Evolutionary conservation across 257 asterid genomes (phyloP).

Genomic region (Ballota nigra): DNA sequence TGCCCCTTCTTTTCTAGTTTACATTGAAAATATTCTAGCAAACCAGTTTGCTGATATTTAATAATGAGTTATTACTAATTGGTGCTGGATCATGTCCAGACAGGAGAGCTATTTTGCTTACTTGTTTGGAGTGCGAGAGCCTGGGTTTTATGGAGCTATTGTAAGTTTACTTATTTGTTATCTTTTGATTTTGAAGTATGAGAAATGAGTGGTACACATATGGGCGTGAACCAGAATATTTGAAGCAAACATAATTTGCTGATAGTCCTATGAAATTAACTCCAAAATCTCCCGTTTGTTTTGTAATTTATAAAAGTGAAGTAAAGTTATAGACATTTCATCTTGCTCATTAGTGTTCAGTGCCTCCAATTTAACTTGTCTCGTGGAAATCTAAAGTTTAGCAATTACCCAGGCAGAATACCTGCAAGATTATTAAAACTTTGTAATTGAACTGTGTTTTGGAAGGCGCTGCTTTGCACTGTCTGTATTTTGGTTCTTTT

Average conservation of each 20-base stretch:
- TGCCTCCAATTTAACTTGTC: neutral
- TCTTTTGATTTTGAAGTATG: slow-evolving; percentile 14
- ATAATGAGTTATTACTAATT: slow-evolving; percentile 24
- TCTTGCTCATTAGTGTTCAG: slow-evolving; percentile 3
- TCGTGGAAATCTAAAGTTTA: slow-evolving; percentile 5
- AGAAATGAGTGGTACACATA: neutral
- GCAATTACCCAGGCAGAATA: slow-evolving; percentile 10
- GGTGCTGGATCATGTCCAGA: slow-evolving; percentile 38
- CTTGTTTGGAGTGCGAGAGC: slow-evolving; percentile 96
- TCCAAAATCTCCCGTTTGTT: neutral
- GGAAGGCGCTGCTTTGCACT: slow-evolving; percentile 4
- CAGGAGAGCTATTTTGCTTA: slow-evolving; percentile 98
- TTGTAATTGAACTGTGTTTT: neutral
- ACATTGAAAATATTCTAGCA: slow-evolving; percentile 6
- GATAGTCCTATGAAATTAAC: slow-evolving; percentile 10
- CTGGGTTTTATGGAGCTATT: slow-evolving; percentile 92
- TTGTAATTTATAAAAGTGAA: neutral
- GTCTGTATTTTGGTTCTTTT: slow-evolving; percentile 11
- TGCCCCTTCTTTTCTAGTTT: neutral
- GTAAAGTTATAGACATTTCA: neutral
- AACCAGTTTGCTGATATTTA: slow-evolving; percentile 8
- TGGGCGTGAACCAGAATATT: slow-evolving; percentile 3
- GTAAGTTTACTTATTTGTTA: slow-evolving; percentile 49
- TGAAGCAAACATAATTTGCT: neutral
- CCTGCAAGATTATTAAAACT: neutral